Conservation (phyloP, 2,329 filamentous ascomycete genomes). For the Claviceps digitariae region DNA sequence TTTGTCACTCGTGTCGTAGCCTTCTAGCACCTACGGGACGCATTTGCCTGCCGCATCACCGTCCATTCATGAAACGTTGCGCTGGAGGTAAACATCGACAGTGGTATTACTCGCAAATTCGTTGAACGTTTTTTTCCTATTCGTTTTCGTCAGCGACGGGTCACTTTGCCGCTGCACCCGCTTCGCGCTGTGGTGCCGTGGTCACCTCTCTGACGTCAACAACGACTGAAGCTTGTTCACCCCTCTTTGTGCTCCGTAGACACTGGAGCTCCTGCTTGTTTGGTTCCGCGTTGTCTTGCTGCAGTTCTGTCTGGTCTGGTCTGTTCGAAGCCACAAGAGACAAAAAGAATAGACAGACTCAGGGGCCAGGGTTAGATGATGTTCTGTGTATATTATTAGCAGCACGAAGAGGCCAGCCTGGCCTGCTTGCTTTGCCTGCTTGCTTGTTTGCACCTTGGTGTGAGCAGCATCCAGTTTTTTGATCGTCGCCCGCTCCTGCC, state of each 20-base stretch:
- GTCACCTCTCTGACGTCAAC: slow-evolving; percentile 1
- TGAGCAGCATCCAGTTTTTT: not conserved
- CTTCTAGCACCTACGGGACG: no score
- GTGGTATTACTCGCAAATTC: not conserved
- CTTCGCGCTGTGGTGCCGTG: not conserved
- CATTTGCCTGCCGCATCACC: not conserved
- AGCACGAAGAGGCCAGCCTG: no score
- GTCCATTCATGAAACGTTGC: not conserved
- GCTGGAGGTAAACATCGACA: not conserved
- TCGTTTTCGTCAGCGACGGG: not conserved
- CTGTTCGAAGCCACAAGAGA: not conserved
- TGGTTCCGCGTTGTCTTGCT: not conserved
- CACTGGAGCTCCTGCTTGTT: not conserved
- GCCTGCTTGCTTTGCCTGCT: no score
- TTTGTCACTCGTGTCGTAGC: not conserved
- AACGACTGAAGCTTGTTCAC: not conserved
- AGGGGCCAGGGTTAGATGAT: not conserved
- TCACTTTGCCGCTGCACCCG: not conserved
- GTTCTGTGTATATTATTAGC: no score
- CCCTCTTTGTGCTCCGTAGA: slow-evolving; percentile 1
- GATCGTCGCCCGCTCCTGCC: not conserved
- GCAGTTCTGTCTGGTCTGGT: not conserved
- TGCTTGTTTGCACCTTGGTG: not conserved
- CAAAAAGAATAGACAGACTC: not conserved
- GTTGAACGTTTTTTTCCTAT: not conserved